Conservation (phyloP, 1,284 basidiomycete genomes). For the Fomitopsis palustris region DNA sequence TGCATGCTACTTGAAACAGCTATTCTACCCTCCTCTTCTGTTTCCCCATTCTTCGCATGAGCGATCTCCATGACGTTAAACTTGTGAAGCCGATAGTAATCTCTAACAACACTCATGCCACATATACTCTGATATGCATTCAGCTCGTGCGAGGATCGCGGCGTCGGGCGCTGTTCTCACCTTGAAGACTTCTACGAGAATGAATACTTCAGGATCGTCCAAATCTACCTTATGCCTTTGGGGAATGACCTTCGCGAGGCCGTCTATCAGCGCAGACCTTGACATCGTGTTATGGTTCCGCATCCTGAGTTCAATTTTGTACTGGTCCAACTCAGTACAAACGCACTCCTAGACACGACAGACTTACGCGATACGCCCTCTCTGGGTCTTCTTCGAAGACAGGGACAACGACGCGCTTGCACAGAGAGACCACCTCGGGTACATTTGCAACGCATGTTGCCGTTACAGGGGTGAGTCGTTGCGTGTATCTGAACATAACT, state of each 20-base stretch:
- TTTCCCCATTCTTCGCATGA: conserved; percentile 28
- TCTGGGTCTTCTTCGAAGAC: conserved; percentile 46
- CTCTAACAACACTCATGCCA: conserved; percentile 65
- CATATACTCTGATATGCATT: conserved; percentile 54
- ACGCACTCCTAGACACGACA: not conserved
- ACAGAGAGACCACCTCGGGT: conserved; percentile 62
- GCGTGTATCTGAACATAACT: conserved; percentile 46
- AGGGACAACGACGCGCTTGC: conserved; percentile 46
- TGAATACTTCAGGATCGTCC: conserved; percentile 62
- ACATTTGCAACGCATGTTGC: conserved; percentile 64
- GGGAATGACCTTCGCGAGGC: conserved; percentile 68
- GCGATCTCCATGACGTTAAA: conserved; percentile 76
- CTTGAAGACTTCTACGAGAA: conserved; percentile 81
- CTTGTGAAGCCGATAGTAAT: conserved; percentile 66
- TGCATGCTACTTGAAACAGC: too few species aligned
- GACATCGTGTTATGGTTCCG: conserved; percentile 70
- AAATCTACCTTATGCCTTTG: conserved; percentile 62
- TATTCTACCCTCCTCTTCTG: conserved; percentile 10
- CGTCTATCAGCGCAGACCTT: conserved; percentile 56
- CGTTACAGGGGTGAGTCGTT: conserved; percentile 67
- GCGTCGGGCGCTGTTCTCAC: conserved; percentile 31
- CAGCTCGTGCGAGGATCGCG: not conserved
- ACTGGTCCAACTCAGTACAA: conserved; percentile 39
- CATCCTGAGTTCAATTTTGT: conserved; percentile 72
- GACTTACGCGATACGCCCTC: conserved; percentile 39